Base-by-base conservation (phyloP, 176 grass and related monocot genomes). In the Zoysia japonica region DNA sequence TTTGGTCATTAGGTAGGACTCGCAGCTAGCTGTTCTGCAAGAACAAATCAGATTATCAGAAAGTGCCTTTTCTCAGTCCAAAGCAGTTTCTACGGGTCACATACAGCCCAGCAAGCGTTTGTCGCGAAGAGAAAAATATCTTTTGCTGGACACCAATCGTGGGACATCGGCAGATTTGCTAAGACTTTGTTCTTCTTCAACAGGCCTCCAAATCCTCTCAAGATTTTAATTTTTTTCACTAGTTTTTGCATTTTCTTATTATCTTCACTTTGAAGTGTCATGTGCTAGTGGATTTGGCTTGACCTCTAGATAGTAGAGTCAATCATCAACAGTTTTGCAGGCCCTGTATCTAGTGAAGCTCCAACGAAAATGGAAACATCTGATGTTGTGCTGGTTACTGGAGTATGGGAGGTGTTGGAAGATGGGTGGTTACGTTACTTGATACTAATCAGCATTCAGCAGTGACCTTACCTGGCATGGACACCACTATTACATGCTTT, bases 111-210 rank as follows among this genome's bases (percentile, higher is more conserved):
- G 38, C 76, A 65, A 77, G 44, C 61, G 61, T 64, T 73, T 89
- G 52, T 82, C 83, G 0, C 87, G 65, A 71, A 85, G 87, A 76
- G 78, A 68, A 15, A 59, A 16, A 76, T 90, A 77, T 90, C 92
- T 72, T 77, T 90, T 28, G 85, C 85, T 3, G 79, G 83, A 4
- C 39, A 89, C 43, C 86, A 98, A 78, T 75, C 90, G 79, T 98
- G 96, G 96, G 96, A 98, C 70, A 70, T 98, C 37, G 82, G 96
- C 45, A 90, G 96, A 87, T 98, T 98, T 77, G 76, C 92, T 1
- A 98, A 47, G 70, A 98, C 96, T 43, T 46, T 98, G 54, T 95
- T 85, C 75, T 98, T 98, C 83, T 98, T 93, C 76, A 98, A 98
- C 72, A 92, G 96, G 10, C 92, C 90, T 76, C 92, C 96, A 14